Conservation (phyloP, 1,284 basidiomycete species). For the Austropuccinia psidii region DNA sequence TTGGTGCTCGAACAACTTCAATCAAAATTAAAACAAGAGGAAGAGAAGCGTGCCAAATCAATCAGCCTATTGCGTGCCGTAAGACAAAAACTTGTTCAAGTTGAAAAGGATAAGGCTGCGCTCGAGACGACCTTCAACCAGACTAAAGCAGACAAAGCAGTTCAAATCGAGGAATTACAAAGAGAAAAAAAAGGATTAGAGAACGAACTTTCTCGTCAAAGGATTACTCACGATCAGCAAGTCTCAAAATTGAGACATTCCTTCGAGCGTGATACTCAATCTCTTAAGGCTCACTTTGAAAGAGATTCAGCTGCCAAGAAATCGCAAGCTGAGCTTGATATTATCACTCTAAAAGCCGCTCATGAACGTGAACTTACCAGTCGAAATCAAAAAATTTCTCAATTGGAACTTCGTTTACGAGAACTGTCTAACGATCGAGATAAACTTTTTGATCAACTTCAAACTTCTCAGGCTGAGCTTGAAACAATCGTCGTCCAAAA, state of each 20-base stretch:
- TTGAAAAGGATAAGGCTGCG: conserved; percentile 26
- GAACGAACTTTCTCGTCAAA: conserved; percentile 11
- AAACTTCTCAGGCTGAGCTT: conserved; percentile 13
- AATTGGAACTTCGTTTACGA: conserved; percentile 7
- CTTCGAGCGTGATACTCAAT: conserved; percentile 27
- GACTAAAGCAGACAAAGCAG: neutral
- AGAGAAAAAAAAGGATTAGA: conserved; percentile 8
- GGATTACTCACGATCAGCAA: conserved; percentile 21
- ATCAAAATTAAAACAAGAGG: conserved; percentile 27
- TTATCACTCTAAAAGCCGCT: conserved; percentile 25
- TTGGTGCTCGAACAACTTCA: neutral
- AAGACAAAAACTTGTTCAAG: conserved; percentile 31
- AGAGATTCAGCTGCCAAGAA: conserved; percentile 13
- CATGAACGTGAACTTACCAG: conserved; percentile 23
- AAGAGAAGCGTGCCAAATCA: conserved; percentile 36
- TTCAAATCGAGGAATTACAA: conserved; percentile 16
- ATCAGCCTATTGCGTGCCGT: conserved; percentile 34
- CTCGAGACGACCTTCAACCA: conserved; percentile 12
- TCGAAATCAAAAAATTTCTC: conserved; percentile 23
- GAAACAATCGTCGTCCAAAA: conserved; percentile 7
- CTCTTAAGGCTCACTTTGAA: conserved; percentile 17
- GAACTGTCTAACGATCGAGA: conserved; percentile 15
- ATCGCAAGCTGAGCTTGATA: conserved; percentile 24
- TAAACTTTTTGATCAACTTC: conserved; percentile 14
- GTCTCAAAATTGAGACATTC: conserved; percentile 30